These are phyloP conservation scores for Alternaria alternata DNA, from an alignment of 2,329 filamentous ascomycete species.

Conservation along the genomic window DNA sequence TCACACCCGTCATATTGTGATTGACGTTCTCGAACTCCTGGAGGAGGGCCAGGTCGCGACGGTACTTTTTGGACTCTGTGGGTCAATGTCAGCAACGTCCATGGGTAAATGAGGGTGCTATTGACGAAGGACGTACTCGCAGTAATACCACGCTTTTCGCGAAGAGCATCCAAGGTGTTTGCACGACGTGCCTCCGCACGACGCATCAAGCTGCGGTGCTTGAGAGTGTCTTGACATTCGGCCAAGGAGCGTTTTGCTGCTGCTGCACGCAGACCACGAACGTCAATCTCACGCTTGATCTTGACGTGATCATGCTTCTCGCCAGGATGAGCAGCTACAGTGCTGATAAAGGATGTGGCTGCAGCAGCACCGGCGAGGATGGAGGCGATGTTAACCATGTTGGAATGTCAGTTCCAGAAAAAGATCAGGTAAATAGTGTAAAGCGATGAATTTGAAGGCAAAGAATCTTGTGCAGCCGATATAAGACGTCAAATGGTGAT, in stretches of 20 bases:
- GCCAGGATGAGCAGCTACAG: conserved; percentile 41
- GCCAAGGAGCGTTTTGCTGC: conserved; percentile 17
- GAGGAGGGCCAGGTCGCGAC: conserved; percentile 41
- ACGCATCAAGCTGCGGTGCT: conserved; percentile 28
- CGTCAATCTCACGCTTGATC: conserved; percentile 42
- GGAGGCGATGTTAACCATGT: neutral
- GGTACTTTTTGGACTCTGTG: conserved; percentile 26
- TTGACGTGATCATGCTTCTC: conserved; percentile 43
- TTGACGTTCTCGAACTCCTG: conserved; percentile 41
- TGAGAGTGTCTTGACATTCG: conserved; percentile 26
- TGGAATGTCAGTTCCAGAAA: neutral
- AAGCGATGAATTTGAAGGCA: neutral
- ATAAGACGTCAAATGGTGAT: neutral
- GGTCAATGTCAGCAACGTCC: neutral
- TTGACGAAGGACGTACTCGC: conserved; percentile 15
- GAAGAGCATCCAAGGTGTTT: conserved; percentile 24
- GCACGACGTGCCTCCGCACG: conserved; percentile 33
- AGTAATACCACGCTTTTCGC: conserved; percentile 36
- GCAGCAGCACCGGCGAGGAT: conserved; percentile 23
- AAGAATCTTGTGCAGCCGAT: neutral
- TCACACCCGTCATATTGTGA: conserved; percentile 38
- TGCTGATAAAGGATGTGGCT: conserved; percentile 25
- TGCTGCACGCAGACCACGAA: conserved; percentile 26
- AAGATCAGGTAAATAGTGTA: neutral
- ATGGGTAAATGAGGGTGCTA: accelerated